These are phyloP conservation scores for Termitomyces sp. DNA, from an alignment of 768 basidiomycete genomes.

Conservation along the genomic window DNA sequence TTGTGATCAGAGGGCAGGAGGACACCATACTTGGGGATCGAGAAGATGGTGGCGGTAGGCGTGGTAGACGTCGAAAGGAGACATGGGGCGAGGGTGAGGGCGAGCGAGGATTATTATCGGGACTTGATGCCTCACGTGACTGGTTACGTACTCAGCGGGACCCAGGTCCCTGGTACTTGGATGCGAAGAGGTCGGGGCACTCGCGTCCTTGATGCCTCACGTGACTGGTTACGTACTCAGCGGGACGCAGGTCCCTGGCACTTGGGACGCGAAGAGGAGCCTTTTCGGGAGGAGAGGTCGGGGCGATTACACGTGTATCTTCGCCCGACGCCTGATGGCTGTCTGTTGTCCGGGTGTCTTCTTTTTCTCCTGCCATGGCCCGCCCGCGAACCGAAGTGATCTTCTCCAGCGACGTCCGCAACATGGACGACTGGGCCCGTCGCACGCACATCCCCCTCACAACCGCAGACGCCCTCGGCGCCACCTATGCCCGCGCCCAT, in stretches of 20 bases:
- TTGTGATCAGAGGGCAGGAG: not conserved
- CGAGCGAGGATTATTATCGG: no score
- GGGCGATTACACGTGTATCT: constrained; percentile 77
- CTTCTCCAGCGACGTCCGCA: constrained; percentile 74
- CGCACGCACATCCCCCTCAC: constrained; percentile 79
- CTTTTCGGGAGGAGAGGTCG: no score
- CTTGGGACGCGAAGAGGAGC: not conserved
- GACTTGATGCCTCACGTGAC: no score
- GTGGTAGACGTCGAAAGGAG: constrained; percentile 30
- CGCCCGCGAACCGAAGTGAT: constrained; percentile 51
- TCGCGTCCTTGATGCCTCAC: no score
- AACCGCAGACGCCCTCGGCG: constrained; percentile 76
- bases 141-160: no score
- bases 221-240: no score
- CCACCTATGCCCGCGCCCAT: constrained; percentile 76
- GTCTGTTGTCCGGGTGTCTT: no score
- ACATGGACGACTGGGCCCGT: constrained; percentile 80
- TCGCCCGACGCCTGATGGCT: constrained; percentile 55
- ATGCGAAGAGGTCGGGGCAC: no score
- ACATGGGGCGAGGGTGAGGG: no score
- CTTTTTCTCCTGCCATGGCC: not conserved
- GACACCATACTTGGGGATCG: constrained; percentile 54
- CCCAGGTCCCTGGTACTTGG: no score
- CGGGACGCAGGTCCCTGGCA: no score
- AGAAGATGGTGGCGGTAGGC: constrained; percentile 57